Evolutionary conservation across 78 protist genomes (phyloP).

Genomic region (Dictyostelium citrinum): DNA sequence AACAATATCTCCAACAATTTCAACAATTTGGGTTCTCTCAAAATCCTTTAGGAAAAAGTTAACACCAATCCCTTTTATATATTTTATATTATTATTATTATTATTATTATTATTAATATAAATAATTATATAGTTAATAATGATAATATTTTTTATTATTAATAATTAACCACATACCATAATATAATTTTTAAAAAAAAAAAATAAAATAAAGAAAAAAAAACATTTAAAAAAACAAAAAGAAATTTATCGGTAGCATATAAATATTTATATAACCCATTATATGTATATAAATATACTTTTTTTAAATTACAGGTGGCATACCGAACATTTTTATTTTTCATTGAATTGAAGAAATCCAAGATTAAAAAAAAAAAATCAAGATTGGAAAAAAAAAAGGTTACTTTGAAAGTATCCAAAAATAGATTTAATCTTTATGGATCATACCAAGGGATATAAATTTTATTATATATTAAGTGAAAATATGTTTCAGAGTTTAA

Average conservation of each 20-base stretch:
- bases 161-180: background rate
- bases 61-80: background rate
- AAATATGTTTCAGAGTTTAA: background rate
- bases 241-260: too few species aligned
- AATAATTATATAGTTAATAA: background rate
- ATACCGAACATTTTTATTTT: background rate
- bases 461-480: background rate
- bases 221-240: background rate
- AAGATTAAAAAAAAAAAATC: too few species aligned
- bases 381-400: too few species aligned
- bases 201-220: background rate
- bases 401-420: background rate
- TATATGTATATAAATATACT: background rate
- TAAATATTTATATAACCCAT: background rate
- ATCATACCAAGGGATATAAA: background rate
- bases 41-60: background rate
- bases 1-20: background rate
- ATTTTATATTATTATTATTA: too few species aligned
- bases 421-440: background rate
- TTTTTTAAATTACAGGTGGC: background rate
- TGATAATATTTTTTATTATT: too few species aligned
- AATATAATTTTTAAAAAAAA: too few species aligned
- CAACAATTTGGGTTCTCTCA: constrained; percentile 1
- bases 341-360: background rate
- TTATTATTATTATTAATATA: background rate